Percentiles rank a stretch among this genome's conserved stretches.
phyloP scores from a whole-genome alignment of 2,329 filamentous ascomycete species.

The Talaromyces islandicus region DNA sequence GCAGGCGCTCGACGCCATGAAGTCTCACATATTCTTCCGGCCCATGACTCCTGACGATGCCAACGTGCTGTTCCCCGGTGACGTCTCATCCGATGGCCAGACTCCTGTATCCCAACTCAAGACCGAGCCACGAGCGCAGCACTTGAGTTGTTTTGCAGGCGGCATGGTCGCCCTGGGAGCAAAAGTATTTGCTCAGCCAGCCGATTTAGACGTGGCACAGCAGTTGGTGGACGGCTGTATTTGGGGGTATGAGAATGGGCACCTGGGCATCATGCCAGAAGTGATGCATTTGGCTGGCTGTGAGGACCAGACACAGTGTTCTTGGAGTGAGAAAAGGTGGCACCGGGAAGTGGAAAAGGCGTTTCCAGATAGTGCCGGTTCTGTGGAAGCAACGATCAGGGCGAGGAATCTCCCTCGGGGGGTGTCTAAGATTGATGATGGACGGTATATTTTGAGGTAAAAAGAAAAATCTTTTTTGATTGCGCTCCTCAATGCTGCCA shows the following conservation, averaged over 20 bases:
- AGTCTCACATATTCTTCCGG: constrained; percentile 42
- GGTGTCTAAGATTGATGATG: constrained; percentile 1
- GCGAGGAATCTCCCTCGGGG: not conserved
- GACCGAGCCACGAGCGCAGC: constrained; percentile 41
- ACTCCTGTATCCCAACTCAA: constrained; percentile 7
- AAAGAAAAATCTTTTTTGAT: not conserved
- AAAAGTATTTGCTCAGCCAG: constrained; percentile 45
- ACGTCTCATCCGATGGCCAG: constrained; percentile 8
- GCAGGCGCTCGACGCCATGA: constrained; percentile 36
- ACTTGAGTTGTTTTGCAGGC: constrained; percentile 50
- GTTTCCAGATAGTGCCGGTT: not conserved
- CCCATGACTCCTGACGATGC: constrained; percentile 43
- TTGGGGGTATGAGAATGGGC: constrained; percentile 48
- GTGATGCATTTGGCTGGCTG: constrained; percentile 40
- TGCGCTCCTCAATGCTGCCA: not conserved
- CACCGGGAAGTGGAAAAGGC: not conserved
- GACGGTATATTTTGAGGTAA: constrained; percentile 4
- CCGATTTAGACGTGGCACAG: constrained; percentile 44
- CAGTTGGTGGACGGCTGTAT: constrained; percentile 51
- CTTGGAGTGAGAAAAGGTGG: constrained; percentile 32
- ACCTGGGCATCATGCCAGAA: constrained; percentile 52
- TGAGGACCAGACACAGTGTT: constrained; percentile 28
- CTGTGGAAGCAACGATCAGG: not conserved
- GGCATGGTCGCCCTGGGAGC: constrained; percentile 52
- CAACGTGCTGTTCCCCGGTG: constrained; percentile 44